A percentile compares a stretch with the other conserved stretches of the same genome.
phyloP scores from a whole-genome alignment of 306 rosid species.

The Mimosa bimucronata region DNA sequence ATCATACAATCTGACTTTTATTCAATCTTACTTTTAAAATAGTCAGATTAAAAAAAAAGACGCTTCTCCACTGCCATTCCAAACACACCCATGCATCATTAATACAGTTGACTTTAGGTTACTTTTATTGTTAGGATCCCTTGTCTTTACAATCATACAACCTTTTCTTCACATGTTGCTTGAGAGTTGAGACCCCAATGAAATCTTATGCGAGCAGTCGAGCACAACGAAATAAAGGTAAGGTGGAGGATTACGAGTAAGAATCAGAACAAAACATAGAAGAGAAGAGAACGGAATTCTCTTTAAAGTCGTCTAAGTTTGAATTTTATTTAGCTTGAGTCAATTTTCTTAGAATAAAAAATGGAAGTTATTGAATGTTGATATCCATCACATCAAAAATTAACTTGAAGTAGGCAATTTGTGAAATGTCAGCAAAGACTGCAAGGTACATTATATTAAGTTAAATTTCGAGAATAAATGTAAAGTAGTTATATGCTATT shows the following conservation, averaged over 20 bases:
- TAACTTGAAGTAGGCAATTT: background rate
- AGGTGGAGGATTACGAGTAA: conserved; percentile 11
- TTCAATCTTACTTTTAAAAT: too few relatives aligned
- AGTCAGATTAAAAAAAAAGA: too few relatives aligned
- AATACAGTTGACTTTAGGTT: conserved; percentile 7
- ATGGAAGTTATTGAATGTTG: background rate
- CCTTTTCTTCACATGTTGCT: conserved; percentile 45
- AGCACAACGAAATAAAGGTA: conserved; percentile 19
- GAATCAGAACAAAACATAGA: background rate
- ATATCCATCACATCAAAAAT: background rate
- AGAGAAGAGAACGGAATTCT: background rate
- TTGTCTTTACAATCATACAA: conserved; percentile 6
- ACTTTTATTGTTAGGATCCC: background rate
- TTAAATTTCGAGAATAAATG: background rate
- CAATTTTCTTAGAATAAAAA: background rate
- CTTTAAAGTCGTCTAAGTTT: background rate
- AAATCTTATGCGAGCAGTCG: background rate
- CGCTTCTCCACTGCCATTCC: too few relatives aligned
- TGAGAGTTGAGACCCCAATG: conserved; percentile 13
- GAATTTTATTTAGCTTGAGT: background rate
- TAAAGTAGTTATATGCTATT: background rate
- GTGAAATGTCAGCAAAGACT: background rate
- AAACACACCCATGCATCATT: too few relatives aligned
- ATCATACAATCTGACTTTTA: too few relatives aligned
- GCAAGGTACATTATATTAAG: background rate